These are phyloP conservation scores for Aspergillus hiratsukae DNA, from an alignment of 2,329 filamentous ascomycete species.

Conservation along the genomic window DNA sequence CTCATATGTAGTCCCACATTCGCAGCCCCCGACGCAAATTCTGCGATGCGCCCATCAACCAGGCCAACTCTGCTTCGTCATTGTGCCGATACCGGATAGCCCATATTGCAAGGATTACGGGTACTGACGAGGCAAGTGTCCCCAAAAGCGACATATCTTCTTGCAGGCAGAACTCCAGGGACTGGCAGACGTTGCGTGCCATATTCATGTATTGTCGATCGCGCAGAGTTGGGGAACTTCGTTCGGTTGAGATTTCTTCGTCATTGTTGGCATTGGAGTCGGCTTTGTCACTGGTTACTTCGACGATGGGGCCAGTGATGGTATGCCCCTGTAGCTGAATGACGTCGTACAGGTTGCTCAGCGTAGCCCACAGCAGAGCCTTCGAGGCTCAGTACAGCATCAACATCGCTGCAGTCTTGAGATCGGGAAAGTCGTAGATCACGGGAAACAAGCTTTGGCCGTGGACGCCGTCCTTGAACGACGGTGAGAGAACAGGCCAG, in stretches of 20 bases:
- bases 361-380: conserved; percentile 31
- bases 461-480: conserved; percentile 3
- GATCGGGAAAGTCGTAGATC: conserved; percentile 25
- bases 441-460: conserved; percentile 25
- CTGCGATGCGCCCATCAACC: background rate
- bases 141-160: conserved; percentile 17
- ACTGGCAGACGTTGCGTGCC: conserved; percentile 33
- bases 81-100: background rate
- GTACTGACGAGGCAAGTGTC: background rate
- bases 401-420: conserved; percentile 23
- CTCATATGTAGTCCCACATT: background rate
- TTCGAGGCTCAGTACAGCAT: conserved; percentile 31
- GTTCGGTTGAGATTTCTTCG: conserved; percentile 1
- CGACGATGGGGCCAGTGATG: background rate
- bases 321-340: conserved; percentile 1
- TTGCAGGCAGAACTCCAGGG: conserved; percentile 30
- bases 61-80: background rate
- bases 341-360: conserved; percentile 28
- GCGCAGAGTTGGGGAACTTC: conserved; percentile 19
- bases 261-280: background rate
- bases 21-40: background rate
- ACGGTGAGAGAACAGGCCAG: conserved; percentile 24
- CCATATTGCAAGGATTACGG: background rate
- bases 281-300: background rate
- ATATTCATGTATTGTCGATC: conserved; percentile 20